Percentiles rank a stretch among this genome's conserved stretches.
Conservation (phyloP, 179 eudicot species). For the Beta lomatogona region DNA sequence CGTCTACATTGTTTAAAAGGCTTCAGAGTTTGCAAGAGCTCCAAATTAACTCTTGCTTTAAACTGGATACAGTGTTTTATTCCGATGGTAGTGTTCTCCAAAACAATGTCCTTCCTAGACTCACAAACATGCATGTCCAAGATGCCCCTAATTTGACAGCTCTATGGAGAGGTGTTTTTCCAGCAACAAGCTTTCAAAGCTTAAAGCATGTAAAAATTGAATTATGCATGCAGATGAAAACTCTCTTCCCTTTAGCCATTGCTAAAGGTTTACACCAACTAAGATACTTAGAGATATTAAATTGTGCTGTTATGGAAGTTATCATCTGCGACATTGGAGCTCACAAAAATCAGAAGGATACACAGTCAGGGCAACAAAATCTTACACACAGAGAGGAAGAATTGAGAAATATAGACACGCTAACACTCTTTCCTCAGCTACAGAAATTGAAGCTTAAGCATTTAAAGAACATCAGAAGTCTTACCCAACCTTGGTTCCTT, state of each 20-base stretch:
- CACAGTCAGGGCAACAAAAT: background rate
- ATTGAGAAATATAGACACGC: background rate
- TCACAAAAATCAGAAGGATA: background rate
- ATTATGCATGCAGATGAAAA: slow-evolving; percentile 18
- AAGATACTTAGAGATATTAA: slow-evolving; percentile 29
- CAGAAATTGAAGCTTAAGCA: slow-evolving; percentile 19
- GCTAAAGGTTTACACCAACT: slow-evolving; percentile 25
- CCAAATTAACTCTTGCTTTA: slow-evolving; percentile 15
- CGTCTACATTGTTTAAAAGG: slow-evolving; percentile 5
- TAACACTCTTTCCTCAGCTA: slow-evolving; percentile 21
- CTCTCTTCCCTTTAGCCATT: slow-evolving; percentile 23
- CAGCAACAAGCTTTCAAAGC: slow-evolving; percentile 25
- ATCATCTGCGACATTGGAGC: no score
- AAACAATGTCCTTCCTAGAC: background rate
- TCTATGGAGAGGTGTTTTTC: slow-evolving; percentile 27
- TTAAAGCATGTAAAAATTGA: slow-evolving; percentile 27
- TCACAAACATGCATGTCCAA: slow-evolving; percentile 20
- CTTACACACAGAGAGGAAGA: background rate
- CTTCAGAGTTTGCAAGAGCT: no score
- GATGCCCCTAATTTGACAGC: slow-evolving; percentile 24
- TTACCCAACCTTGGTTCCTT: slow-evolving; percentile 10
- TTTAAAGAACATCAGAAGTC: slow-evolving; percentile 19
- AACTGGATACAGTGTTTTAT: background rate
- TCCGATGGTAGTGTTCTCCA: slow-evolving; percentile 2
- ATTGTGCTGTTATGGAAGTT: slow-evolving; percentile 25